phyloP scores from a whole-genome alignment of 768 basidiomycete species.

The Pulveroboletus sp. region DNA sequence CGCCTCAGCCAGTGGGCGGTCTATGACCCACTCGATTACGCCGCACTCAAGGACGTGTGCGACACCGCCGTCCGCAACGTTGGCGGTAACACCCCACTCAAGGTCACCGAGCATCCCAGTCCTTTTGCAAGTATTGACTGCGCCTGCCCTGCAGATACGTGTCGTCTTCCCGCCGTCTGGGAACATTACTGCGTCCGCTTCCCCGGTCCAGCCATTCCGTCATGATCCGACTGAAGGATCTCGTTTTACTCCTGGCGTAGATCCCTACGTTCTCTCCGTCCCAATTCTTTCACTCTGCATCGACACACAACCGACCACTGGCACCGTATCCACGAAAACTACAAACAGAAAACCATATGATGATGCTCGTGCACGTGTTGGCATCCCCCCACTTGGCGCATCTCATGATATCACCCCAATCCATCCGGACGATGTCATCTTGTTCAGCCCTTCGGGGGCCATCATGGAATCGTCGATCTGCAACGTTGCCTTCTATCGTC shows the following conservation, averaged over 20 bases:
- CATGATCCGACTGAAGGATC: constrained; percentile 41
- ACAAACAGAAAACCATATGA: constrained; percentile 60
- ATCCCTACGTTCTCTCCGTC: constrained; percentile 24
- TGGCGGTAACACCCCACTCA: constrained; percentile 15
- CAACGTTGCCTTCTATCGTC: constrained; percentile 68
- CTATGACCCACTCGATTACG: constrained; percentile 35
- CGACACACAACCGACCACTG: constrained; percentile 52
- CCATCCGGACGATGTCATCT: constrained; percentile 53
- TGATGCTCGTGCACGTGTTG: constrained; percentile 57
- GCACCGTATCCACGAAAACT: constrained; percentile 64
- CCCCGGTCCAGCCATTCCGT: constrained; percentile 31
- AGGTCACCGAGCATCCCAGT: constrained; percentile 11
- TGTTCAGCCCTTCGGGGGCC: constrained; percentile 50
- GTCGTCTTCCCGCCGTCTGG: constrained; percentile 45
- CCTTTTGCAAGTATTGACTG: not conserved
- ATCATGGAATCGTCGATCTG: constrained; percentile 69
- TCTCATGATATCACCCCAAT: not conserved
- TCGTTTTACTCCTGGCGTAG: constrained; percentile 34
- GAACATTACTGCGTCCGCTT: constrained; percentile 33
- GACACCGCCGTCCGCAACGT: constrained; percentile 38
- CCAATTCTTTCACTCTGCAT: constrained; percentile 47
- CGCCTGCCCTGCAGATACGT: constrained; percentile 43
- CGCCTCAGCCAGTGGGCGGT: constrained; percentile 49
- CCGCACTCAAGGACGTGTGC: constrained; percentile 43
- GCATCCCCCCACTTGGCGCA: constrained; percentile 35